phyloP scores from a whole-genome alignment of 2,329 filamentous ascomycete genomes.

The Atkinsonella hypoxylon region DNA sequence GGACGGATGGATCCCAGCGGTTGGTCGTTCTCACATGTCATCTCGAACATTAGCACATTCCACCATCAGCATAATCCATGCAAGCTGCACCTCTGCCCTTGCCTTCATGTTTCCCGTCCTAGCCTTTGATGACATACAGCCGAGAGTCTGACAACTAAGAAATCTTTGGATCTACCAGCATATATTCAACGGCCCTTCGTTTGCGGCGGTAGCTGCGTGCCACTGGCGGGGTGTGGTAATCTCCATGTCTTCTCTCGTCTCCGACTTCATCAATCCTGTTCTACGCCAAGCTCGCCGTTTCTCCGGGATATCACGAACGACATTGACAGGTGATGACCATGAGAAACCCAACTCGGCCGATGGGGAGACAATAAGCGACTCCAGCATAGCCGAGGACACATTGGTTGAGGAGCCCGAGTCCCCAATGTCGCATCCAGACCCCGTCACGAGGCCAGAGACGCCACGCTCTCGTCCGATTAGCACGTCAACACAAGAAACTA shows the following conservation, averaged over 20 bases:
- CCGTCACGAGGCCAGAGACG: constrained; percentile 13
- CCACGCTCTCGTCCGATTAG: constrained; percentile 19
- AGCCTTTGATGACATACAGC: background rate
- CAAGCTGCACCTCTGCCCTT: background rate
- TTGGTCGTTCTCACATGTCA: background rate
- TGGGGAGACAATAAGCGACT: constrained; percentile 16
- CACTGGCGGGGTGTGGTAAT: constrained; percentile 6
- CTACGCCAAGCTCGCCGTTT: constrained; percentile 54
- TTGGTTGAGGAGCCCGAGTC: constrained; percentile 4
- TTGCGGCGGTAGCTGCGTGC: background rate
- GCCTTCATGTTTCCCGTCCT: background rate
- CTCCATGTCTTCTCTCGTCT: constrained; percentile 50
- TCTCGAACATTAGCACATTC: background rate
- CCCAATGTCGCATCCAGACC: background rate
- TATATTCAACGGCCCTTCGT: background rate
- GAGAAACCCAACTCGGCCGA: constrained; percentile 10
- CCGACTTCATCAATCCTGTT: constrained; percentile 54
- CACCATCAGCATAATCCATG: too few relatives aligned
- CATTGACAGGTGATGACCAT: constrained; percentile 24
- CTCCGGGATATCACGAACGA: constrained; percentile 36
- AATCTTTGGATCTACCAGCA: background rate
- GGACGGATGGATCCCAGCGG: background rate
- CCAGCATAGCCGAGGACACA: constrained; percentile 11
- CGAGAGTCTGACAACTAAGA: background rate
- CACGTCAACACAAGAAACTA: constrained; percentile 23